A percentile compares a stretch with the other conserved stretches of the same genome.
These are phyloP conservation scores for Tothia fuscella DNA, from an alignment of 2,329 filamentous ascomycete species.

Conservation along the genomic window DNA sequence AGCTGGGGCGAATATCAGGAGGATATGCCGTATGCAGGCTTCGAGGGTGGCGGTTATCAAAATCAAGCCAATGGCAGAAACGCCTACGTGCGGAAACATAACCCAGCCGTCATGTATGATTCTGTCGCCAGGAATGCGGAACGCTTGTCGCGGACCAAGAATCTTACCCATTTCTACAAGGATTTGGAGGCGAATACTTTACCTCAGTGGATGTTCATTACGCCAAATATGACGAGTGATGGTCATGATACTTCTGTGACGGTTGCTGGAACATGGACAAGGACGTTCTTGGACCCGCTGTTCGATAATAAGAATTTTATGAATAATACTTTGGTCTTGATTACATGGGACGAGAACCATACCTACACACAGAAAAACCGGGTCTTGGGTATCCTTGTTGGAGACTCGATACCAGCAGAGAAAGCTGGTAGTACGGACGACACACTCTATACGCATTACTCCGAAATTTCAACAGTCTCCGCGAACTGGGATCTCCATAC, in stretches of 20 bases:
- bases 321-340: slow-evolving; percentile 60
- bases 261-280: slow-evolving; percentile 55
- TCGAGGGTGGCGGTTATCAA: slow-evolving; percentile 49
- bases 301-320: slow-evolving; percentile 59
- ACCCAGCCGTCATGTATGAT: slow-evolving; percentile 52
- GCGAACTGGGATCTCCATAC: slow-evolving; percentile 35
- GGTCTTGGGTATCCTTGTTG: slow-evolving; percentile 59
- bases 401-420: slow-evolving; percentile 56
- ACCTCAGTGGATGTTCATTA: slow-evolving; percentile 62
- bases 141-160: slow-evolving; percentile 60
- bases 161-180: slow-evolving; percentile 54
- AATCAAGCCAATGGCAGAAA: slow-evolving; percentile 56
- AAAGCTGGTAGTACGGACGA: slow-evolving; percentile 56
- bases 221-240: slow-evolving; percentile 41
- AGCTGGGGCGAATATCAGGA: slow-evolving; percentile 58
- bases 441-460: slow-evolving; percentile 43
- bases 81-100: slow-evolving; percentile 77
- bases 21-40: slow-evolving; percentile 64
- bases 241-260: slow-evolving; percentile 52
- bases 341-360: slow-evolving; percentile 72
- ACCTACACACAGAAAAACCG: slow-evolving; percentile 56
- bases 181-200: slow-evolving; percentile 53
- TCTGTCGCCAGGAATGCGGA: slow-evolving; percentile 44
- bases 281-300: slow-evolving; percentile 57
- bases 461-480: slow-evolving; percentile 31